Evolutionary conservation across 2,329 filamentous ascomycete genomes (phyloP).

Genomic region (Thermoascus crustaceus): DNA sequence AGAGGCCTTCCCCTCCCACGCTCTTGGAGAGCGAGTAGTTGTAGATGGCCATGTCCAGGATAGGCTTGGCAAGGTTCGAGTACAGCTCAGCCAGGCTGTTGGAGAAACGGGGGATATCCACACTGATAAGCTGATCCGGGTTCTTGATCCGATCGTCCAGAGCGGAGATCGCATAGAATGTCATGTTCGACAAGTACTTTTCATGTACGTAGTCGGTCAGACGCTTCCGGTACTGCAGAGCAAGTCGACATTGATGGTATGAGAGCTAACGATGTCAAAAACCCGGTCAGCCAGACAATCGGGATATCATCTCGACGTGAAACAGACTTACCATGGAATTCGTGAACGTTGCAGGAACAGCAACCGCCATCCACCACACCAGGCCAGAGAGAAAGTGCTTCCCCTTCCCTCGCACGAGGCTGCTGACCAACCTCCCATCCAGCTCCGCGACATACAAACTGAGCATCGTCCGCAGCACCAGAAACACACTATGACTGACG

Average conservation of each 20-base stretch:
- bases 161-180: slow-evolving; percentile 92
- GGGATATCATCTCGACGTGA: background rate
- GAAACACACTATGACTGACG: slow-evolving; percentile 84
- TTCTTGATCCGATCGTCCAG: slow-evolving; percentile 98
- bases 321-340: slow-evolving; percentile 77
- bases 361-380: slow-evolving; percentile 98
- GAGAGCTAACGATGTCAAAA: slow-evolving; percentile 61
- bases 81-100: slow-evolving; percentile 93
- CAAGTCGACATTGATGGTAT: slow-evolving; percentile 92
- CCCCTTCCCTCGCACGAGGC: slow-evolving; percentile 80
- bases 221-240: slow-evolving; percentile 83
- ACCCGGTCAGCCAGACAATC: slow-evolving; percentile 6
- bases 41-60: slow-evolving; percentile 94
- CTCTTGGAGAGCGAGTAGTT: slow-evolving; percentile 88
- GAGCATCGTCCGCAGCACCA: slow-evolving; percentile 83
- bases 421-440: slow-evolving; percentile 88
- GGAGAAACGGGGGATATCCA: slow-evolving; percentile 93
- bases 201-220: slow-evolving; percentile 93
- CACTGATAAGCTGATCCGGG: slow-evolving; percentile 91
- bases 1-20: slow-evolving; percentile 90
- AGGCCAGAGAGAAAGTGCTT: slow-evolving; percentile 82
- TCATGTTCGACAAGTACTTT: slow-evolving; percentile 93
- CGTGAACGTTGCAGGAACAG: slow-evolving; percentile 91
- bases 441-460: slow-evolving; percentile 94
- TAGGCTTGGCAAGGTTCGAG: slow-evolving; percentile 89